Evolutionary conservation across 352 stramenopile species (phyloP).

Genomic region (Phytophthora melonis): DNA sequence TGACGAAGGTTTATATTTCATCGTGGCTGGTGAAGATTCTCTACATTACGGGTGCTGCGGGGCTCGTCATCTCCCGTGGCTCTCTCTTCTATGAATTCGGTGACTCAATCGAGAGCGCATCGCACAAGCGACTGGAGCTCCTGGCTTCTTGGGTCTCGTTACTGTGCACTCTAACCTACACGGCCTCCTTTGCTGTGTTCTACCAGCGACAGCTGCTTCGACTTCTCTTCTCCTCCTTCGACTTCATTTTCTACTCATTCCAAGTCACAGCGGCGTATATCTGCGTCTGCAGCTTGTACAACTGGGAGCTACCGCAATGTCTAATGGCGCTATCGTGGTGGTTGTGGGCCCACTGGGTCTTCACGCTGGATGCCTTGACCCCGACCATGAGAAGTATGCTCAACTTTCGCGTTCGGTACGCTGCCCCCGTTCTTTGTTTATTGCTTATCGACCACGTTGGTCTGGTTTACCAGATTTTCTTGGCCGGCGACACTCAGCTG

Average conservation of each 20-base stretch:
- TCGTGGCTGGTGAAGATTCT: neutral
- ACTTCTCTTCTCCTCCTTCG: slow-evolving; percentile 45
- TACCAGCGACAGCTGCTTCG: slow-evolving; percentile 49
- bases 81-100: slow-evolving; percentile 1
- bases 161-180: slow-evolving; percentile 22
- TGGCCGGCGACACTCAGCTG: slow-evolving; percentile 1
- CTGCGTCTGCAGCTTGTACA: slow-evolving; percentile 34
- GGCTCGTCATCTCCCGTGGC: slow-evolving; percentile 7
- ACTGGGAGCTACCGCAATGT: slow-evolving; percentile 15
- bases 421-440: slow-evolving; percentile 4
- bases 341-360: slow-evolving; percentile 39
- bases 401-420: slow-evolving; percentile 9
- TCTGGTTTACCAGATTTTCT: slow-evolving; percentile 17
- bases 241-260: slow-evolving; percentile 51
- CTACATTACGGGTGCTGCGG: slow-evolving; percentile 8
- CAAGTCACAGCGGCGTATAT: slow-evolving; percentile 39
- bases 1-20: neutral
- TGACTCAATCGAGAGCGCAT: neutral
- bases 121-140: neutral
- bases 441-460: slow-evolving; percentile 8
- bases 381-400: slow-evolving; percentile 36
- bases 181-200: slow-evolving; percentile 18
- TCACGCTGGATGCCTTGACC: slow-evolving; percentile 45
- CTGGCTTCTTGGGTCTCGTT: neutral
- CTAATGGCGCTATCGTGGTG: slow-evolving; percentile 24